Conservation (phyloP, 163 green algal genomes). For the Coccomyxa subellipsoidea region DNA sequence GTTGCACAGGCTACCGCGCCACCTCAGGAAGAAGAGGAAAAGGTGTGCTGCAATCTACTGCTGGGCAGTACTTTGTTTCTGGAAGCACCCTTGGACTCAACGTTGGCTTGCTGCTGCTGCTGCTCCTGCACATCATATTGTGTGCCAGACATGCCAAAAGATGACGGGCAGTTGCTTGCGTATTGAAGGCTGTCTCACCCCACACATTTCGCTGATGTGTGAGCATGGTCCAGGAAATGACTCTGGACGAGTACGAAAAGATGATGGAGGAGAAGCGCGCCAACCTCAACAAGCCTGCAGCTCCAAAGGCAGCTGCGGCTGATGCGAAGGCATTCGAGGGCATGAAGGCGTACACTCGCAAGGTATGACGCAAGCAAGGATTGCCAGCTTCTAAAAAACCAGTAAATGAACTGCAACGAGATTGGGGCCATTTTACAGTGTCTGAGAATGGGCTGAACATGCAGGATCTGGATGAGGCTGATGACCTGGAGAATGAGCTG, state of each 20-base stretch:
- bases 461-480: conserved; percentile 37
- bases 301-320: conserved; percentile 1
- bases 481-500: conserved; percentile 41
- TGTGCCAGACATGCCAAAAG: neutral
- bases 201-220: no score
- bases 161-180: neutral
- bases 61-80: neutral
- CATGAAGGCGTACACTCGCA: conserved; percentile 52
- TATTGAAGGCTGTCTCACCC: no score
- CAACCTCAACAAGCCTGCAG: conserved; percentile 44
- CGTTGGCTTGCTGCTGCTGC: neutral
- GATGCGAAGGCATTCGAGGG: conserved; percentile 63
- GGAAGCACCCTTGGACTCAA: neutral
- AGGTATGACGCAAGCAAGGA: conserved; percentile 4
- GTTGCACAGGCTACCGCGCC: conserved; percentile 20
- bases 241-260: conserved; percentile 80
- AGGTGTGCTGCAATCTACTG: conserved; percentile 4
- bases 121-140: no score
- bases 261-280: conserved; percentile 71
- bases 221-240: conserved; percentile 79
- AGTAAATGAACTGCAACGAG: conserved; percentile 32
- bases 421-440: neutral
- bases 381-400: conserved; percentile 42
- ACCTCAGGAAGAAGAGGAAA: conserved; percentile 20
- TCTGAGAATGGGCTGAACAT: neutral